Percentiles rank a stretch among this genome's conserved stretches.
phyloP scores from a whole-genome alignment of 805 yeast genomes.

The Isabelozyma heimii region DNA sequence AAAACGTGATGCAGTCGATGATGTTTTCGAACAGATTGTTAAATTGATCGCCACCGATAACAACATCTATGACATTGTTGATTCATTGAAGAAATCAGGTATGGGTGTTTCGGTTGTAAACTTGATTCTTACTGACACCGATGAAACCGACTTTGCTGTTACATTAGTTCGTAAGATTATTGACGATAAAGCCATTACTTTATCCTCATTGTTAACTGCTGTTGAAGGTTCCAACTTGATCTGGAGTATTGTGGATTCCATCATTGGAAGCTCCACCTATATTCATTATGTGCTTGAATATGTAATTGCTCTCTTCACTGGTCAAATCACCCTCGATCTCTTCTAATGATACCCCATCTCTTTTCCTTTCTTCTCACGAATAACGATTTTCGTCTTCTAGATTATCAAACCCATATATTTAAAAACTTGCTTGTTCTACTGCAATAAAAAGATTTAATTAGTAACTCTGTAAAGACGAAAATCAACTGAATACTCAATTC shows the following conservation, averaged over 20 bases:
- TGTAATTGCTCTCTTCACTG: constrained; percentile 1
- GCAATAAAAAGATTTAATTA: not conserved
- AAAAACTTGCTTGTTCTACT: not conserved
- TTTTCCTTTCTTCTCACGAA: not conserved
- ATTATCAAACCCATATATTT: not conserved
- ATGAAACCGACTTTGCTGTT: constrained; percentile 19
- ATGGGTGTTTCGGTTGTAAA: constrained; percentile 25
- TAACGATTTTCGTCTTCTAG: not conserved
- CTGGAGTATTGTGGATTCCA: not conserved
- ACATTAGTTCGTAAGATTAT: constrained; percentile 20
- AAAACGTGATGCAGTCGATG: not conserved
- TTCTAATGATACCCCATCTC: not conserved
- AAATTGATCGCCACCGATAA: constrained; percentile 1
- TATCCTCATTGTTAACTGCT: constrained; percentile 1
- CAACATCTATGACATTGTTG: constrained; percentile 17
- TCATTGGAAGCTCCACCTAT: not conserved
- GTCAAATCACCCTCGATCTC: not conserved
- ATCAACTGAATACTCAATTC: too few relatives aligned
- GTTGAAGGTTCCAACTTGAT: not conserved
- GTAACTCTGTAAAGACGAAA: too few relatives aligned
- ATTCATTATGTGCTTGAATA: not conserved
- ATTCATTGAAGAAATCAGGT: constrained; percentile 26
- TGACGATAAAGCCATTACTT: constrained; percentile 14
- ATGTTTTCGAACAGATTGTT: not conserved
- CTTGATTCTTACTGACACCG: constrained; percentile 17